A percentile compares a stretch with the other conserved stretches of the same genome.
These are phyloP conservation scores for Helianthus annuus DNA, from an alignment of 129 eudicot genomes.

Conservation along the genomic window DNA sequence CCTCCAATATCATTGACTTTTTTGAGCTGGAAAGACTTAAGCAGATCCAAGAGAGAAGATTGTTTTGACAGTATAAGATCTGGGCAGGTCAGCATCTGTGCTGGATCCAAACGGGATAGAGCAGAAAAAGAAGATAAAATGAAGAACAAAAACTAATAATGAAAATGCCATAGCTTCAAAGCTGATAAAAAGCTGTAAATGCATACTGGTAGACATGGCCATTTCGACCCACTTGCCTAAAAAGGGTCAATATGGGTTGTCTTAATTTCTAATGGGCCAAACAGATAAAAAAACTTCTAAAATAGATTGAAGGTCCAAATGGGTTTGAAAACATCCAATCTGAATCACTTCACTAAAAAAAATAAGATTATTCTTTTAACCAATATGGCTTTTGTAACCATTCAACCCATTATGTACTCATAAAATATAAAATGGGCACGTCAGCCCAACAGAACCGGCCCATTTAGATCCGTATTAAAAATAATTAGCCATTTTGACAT, in stretches of 20 bases:
- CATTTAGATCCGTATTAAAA: background rate
- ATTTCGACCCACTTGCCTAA: background rate
- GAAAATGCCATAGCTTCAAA: background rate
- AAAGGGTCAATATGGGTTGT: background rate
- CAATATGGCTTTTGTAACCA: slow-evolving; percentile 1
- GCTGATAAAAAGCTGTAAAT: background rate
- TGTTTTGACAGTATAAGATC: slow-evolving; percentile 43
- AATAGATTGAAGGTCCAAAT: background rate
- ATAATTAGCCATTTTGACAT: background rate
- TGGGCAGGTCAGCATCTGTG: slow-evolving; percentile 56
- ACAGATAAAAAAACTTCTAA: background rate
- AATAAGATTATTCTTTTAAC: background rate
- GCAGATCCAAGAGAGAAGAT: slow-evolving; percentile 48
- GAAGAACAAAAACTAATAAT: background rate
- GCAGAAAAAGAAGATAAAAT: slow-evolving; percentile 13
- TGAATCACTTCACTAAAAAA: background rate
- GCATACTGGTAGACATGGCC: background rate
- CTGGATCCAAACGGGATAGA: slow-evolving; percentile 22
- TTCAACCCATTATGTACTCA: background rate
- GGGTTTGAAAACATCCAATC: background rate
- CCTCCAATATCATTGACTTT: slow-evolving; percentile 39
- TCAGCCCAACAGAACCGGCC: background rate
- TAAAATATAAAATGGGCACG: background rate
- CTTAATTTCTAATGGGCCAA: background rate
- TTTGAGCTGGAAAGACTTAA: slow-evolving; percentile 66